Percentiles rank a stretch among this genome's conserved stretches.
These are phyloP conservation scores for Metschnikowia amazonensis DNA, from an alignment of 805 yeast species.

Conservation along the genomic window DNA sequence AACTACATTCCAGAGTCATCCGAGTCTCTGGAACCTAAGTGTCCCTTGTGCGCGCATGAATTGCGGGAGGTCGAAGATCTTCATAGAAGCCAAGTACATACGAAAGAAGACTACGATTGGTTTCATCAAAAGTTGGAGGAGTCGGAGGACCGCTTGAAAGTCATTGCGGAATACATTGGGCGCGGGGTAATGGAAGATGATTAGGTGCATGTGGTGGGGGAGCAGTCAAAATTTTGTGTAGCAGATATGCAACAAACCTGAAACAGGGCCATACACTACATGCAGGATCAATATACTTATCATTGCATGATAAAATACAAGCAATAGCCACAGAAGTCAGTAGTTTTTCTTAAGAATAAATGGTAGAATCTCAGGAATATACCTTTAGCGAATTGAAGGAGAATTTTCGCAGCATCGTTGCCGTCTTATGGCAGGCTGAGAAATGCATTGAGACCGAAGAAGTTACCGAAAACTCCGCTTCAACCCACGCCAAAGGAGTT, in stretches of 20 bases:
- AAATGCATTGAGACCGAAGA: background rate
- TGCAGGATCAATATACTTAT: background rate
- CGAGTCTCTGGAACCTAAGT: constrained; percentile 24
- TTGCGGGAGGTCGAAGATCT: constrained; percentile 61
- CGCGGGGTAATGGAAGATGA: constrained; percentile 72
- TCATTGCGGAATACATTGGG: constrained; percentile 78
- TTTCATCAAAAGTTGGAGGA: constrained; percentile 56
- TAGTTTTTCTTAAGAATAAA: background rate
- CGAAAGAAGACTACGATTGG: constrained; percentile 59
- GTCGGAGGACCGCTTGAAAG: constrained; percentile 62
- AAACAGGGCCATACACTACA: background rate
- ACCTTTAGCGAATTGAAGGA: background rate
- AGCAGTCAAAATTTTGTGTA: constrained; percentile 2
- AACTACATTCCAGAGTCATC: constrained; percentile 21
- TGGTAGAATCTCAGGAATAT: background rate
- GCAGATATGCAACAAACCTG: constrained; percentile 16
- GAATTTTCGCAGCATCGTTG: background rate
- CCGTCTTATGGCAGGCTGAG: constrained; percentile 1
- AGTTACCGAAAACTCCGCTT: background rate
- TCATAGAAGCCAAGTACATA: constrained; percentile 55
- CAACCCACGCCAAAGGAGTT: constrained; percentile 4
- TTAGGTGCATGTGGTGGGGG: background rate
- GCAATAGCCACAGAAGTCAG: background rate
- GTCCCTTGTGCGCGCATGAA: constrained; percentile 78
- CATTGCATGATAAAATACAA: background rate